These are phyloP conservation scores for Spergularia bocconei DNA, from an alignment of 148 eudicot species.

Conservation along the genomic window DNA sequence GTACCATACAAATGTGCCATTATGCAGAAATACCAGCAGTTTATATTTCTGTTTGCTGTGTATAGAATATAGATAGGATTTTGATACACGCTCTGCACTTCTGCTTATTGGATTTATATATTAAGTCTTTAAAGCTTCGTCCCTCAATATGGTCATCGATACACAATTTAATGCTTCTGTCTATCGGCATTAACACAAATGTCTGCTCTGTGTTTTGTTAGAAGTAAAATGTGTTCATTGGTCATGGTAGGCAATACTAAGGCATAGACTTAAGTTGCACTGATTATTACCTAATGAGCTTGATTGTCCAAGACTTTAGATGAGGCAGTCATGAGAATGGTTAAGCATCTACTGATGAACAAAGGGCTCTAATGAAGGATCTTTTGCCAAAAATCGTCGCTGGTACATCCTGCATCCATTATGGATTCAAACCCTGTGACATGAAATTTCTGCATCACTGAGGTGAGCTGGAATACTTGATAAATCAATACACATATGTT, in stretches of 20 bases:
- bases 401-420: background rate
- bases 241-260: background rate
- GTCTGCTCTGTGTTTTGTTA: slow-evolving; percentile 1
- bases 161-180: background rate
- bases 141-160: background rate
- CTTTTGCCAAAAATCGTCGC: background rate
- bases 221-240: background rate
- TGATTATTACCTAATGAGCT: background rate
- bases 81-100: background rate
- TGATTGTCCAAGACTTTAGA: background rate
- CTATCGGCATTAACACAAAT: background rate
- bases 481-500: background rate
- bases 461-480: background rate
- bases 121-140: background rate
- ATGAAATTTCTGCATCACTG: background rate
- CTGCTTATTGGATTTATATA: background rate
- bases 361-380: background rate
- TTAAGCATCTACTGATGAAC: background rate
- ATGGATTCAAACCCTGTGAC: background rate
- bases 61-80: background rate
- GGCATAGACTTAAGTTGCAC: background rate
- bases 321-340: background rate
- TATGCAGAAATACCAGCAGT: background rate
- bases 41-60: background rate
- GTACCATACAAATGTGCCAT: background rate